Evolutionary conservation across 805 yeast genomes (phyloP), one percentile per base, ranked within the genome.

Genomic region (Hagleromyces aurorensis): DNA sequence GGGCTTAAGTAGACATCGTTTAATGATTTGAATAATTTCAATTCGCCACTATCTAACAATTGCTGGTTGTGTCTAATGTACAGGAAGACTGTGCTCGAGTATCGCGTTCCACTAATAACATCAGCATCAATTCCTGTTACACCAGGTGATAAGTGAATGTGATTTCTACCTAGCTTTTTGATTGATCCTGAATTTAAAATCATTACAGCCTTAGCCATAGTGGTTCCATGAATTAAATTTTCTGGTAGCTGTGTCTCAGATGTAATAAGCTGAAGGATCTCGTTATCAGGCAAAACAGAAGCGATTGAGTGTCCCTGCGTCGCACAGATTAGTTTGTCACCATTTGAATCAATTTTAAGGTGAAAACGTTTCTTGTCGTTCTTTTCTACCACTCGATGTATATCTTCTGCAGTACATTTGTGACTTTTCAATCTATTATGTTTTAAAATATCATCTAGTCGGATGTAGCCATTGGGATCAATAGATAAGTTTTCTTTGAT

Each of bases 271-370:
- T 30, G 50, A 16, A 72, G 53, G 16, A 67, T 64, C 10, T 68
- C 65, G 13, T 61, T 67, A 16, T 63, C 61, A 2, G 57, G 55
- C 6, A 28, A 27, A 1, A 75, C 61, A 0, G 44, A 34, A 19
- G 53, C 49, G 4, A 89, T 58, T 0, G 94, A 75, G 54, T 91
- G 98, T 4, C 98, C 98, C 55, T 91, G 98, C 30, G 78, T 78
- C 3, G 98, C 97, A 50, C 96, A 73, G n/a, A 89, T 72, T 19
- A 42, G 28, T 8, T 37, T 28, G 4, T 34, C 46, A 5, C 51
- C 56, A 7, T 43, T 43, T 7, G 28, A 15, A 9, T 40, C 42
- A 3, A 5, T 29, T 27, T 54, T 59, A 8, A 86, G 37, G 19
- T 67, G 65, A 55, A 77, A 89, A 32, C 98, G 55, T 43, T 77